Base-by-base conservation (phyloP, 225 moss, liverwort and hornwort species). In the Rhytidiadelphus loreus region DNA sequence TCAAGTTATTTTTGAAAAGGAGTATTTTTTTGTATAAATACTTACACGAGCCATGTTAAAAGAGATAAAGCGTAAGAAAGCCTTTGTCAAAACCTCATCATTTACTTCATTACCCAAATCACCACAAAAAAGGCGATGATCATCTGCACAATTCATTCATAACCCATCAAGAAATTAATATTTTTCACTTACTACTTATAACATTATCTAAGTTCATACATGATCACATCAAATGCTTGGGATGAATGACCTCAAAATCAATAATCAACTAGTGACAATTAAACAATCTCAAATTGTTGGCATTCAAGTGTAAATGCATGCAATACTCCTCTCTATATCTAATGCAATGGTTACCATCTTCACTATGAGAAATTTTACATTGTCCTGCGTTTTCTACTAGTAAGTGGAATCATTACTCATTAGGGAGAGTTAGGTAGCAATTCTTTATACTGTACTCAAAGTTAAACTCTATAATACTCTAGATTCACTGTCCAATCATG, bases 101-200 rank as follows among this genome's bases (percentile, higher is more conserved):
- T 97, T 97, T 56, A 97, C 97, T 92, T 97, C 95, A 32, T 97
- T 97, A 76, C 97, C 97, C 85, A 97, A 86, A 75, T 97, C 95
- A 77, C 97, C 95, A 92, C 97, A 97, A 78, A 97, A 97, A 41
- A 97, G 90, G 63, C 95, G 94, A 90, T 97, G 95, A 80, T 97
- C 97, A 92, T 95, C 96, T 97, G 55, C 61, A 93, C 44, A 82
- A 50, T 60, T 81, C 7, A 50, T 60, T 81, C 7, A 85, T 15
- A 81, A 41, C 25, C 92, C 92, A 89, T 70, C 80, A 90, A 74
- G 4, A 69, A 61, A 71, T 77, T 52, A 60, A 35, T 17, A 28
- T 52, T 50, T n/a, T 30, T 14, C 2, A 83, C 4, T 26, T 28
- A 50, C 1, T 35, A 35, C 8, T 53, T 2, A 18, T 35, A 12